A percentile compares a stretch with the other conserved stretches of the same genome.
Conservation (phyloP, 2,329 filamentous ascomycete species). For the Colletotrichum godetiae region DNA sequence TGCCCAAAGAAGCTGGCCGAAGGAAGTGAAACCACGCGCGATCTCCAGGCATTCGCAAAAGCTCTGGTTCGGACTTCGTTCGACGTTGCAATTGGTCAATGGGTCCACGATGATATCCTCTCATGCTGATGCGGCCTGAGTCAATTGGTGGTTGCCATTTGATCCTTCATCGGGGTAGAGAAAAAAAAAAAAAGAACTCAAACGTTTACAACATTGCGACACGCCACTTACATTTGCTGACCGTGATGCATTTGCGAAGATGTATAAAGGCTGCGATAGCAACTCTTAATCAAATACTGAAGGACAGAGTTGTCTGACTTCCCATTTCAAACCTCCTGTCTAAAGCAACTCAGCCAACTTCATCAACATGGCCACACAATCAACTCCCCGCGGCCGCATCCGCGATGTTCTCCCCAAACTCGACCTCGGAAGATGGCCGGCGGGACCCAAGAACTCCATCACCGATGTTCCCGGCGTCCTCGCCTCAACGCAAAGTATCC, state of each 20-base stretch:
- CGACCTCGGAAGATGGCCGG: slow-evolving; percentile 54
- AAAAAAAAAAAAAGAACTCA: neutral
- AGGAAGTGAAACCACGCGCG: neutral
- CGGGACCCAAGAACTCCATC: slow-evolving; percentile 60
- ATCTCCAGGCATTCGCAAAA: neutral
- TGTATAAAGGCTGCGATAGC: neutral
- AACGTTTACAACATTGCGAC: neutral
- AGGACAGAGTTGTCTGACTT: neutral
- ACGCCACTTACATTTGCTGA: neutral
- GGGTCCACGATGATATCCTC: neutral
- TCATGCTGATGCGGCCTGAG: neutral
- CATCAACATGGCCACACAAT: slow-evolving; percentile 8
- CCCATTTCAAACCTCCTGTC: neutral
- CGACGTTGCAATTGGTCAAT: neutral
- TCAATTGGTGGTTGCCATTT: neutral
- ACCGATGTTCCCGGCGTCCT: slow-evolving; percentile 63
- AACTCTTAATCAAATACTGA: too few relatives aligned
- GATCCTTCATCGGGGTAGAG: neutral
- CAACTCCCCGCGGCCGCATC: slow-evolving; percentile 45
- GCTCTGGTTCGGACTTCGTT: neutral
- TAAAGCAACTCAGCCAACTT: neutral
- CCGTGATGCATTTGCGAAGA: neutral
- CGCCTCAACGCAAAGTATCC: slow-evolving; percentile 58
- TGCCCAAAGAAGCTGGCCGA: slow-evolving; percentile 23
- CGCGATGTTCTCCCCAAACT: slow-evolving; percentile 58